Evolutionary conservation across 2,329 filamentous ascomycete species (phyloP).

Genomic region (Septoria linicola): DNA sequence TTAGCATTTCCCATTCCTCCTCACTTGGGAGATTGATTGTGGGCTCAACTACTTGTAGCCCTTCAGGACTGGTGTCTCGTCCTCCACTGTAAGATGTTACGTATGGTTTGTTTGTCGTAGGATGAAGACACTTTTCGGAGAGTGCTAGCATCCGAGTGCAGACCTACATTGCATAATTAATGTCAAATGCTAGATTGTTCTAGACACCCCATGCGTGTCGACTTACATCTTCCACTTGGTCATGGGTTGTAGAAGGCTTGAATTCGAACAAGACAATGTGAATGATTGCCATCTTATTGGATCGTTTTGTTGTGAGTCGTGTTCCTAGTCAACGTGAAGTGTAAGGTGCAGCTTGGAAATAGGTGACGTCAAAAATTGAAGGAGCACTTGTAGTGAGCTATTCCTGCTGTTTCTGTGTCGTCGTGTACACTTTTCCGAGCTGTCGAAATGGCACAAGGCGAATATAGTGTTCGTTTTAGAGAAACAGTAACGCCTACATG

Average conservation of each 20-base stretch:
- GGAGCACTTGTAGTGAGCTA: too few relatives aligned
- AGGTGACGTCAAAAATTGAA: neutral
- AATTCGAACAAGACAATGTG: constrained; percentile 70
- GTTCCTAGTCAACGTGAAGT: neutral
- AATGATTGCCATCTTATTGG: constrained; percentile 57
- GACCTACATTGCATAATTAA: constrained; percentile 29
- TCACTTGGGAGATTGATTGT: neutral
- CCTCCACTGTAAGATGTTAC: constrained; percentile 60
- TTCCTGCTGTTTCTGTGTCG: too few relatives aligned
- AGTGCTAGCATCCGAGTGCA: constrained; percentile 59
- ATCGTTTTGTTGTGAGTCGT: neutral
- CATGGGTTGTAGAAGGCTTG: constrained; percentile 52
- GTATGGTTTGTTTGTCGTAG: constrained; percentile 59
- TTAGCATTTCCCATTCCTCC: too few relatives aligned
- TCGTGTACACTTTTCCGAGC: too few relatives aligned
- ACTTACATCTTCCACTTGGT: constrained; percentile 58
- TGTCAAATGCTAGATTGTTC: too few relatives aligned
- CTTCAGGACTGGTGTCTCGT: constrained; percentile 61
- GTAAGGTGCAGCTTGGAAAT: neutral
- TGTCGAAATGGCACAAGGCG: too few relatives aligned
- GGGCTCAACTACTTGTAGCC: constrained; percentile 53
- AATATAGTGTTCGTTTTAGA: too few relatives aligned
- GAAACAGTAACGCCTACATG: too few relatives aligned
- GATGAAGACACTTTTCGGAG: constrained; percentile 59
- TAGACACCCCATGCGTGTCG: too few relatives aligned